A percentile compares a stretch with the other conserved stretches of the same genome.
Evolutionary conservation across 2,329 filamentous ascomycete genomes (phyloP).

Genomic region (Fusarium subtropicale): DNA sequence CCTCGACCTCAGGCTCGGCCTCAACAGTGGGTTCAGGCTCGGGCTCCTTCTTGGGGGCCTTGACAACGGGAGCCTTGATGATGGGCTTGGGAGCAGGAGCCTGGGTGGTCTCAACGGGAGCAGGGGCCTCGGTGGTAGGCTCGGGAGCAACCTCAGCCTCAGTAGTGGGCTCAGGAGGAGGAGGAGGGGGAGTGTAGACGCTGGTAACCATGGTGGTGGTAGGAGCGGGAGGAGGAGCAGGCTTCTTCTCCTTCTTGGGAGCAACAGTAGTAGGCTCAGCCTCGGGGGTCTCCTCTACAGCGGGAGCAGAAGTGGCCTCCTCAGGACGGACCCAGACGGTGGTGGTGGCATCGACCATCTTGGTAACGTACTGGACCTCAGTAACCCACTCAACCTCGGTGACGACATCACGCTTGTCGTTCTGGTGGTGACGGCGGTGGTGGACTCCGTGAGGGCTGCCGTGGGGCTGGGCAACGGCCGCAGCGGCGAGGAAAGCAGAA

Average conservation of each 20-base stretch:
- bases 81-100: slow-evolving; percentile 17
- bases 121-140: slow-evolving; percentile 30
- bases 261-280: slow-evolving; percentile 20
- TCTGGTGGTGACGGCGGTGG: slow-evolving; percentile 54
- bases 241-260: slow-evolving; percentile 38
- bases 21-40: neutral
- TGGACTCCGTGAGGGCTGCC: slow-evolving; percentile 50
- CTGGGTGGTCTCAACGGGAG: slow-evolving; percentile 41
- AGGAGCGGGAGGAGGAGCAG: slow-evolving; percentile 40
- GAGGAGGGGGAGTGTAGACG: slow-evolving; percentile 41
- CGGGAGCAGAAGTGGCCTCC: slow-evolving; percentile 42
- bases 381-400: slow-evolving; percentile 65
- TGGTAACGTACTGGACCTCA: slow-evolving; percentile 60
- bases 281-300: slow-evolving; percentile 33
- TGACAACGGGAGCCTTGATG: slow-evolving; percentile 2
- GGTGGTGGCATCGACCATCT: slow-evolving; percentile 61
- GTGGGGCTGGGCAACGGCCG: slow-evolving; percentile 64
- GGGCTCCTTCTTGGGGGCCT: slow-evolving; percentile 12
- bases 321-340: slow-evolving; percentile 59
- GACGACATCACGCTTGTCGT: slow-evolving; percentile 56
- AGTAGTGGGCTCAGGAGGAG: slow-evolving; percentile 33
- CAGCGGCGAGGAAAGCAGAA: slow-evolving; percentile 53
- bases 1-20: slow-evolving; percentile 31
- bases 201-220: slow-evolving; percentile 37
- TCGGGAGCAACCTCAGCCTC: slow-evolving; percentile 14